phyloP scores from a whole-genome alignment of 2,329 filamentous ascomycete genomes.

The Orbilia blumenaviensis region DNA sequence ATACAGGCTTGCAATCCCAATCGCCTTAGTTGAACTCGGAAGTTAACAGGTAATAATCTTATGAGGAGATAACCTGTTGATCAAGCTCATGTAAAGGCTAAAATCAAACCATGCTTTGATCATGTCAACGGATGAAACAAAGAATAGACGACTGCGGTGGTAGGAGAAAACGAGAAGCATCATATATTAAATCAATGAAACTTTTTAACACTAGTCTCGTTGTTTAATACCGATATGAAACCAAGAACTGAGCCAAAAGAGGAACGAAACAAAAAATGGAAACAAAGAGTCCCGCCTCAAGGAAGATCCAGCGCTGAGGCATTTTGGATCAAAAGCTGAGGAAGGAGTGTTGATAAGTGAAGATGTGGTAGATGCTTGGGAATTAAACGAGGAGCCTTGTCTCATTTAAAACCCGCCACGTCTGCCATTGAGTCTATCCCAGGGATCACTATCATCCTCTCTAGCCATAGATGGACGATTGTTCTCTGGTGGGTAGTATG shows the following conservation, averaged over 20 bases:
- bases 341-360: not conserved
- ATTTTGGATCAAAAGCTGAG: not conserved
- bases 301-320: not conserved
- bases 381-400: not conserved
- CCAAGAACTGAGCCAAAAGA: not conserved
- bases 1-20: no score
- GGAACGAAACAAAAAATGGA: not conserved
- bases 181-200: no score
- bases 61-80: no score
- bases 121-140: no score
- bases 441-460: not conserved
- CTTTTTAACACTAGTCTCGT: no score
- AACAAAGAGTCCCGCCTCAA: not conserved
- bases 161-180: no score
- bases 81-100: no score
- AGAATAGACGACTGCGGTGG: no score
- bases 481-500: not conserved
- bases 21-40: no score
- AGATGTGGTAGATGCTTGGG: not conserved
- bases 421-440: not conserved
- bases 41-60: no score
- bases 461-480: not conserved
- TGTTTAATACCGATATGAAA: not conserved
- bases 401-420: not conserved
- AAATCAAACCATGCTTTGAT: no score